Evolutionary conservation across 768 basidiomycete species (phyloP).

Genomic region (Auriculariales sp.): DNA sequence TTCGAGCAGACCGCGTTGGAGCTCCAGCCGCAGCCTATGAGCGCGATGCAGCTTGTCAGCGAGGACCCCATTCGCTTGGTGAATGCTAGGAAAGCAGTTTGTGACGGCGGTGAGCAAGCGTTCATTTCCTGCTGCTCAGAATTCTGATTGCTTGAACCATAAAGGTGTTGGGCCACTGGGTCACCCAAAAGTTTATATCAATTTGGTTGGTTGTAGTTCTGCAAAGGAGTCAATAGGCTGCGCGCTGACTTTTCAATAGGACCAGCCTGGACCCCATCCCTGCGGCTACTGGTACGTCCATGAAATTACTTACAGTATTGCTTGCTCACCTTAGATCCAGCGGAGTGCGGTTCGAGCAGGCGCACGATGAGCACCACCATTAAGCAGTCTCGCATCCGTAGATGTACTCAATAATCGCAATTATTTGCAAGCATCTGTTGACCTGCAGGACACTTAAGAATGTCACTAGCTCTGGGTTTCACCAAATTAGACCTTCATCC

Average conservation of each 20-base stretch:
- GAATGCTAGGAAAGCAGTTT: conserved; percentile 70
- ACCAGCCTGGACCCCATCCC: conserved; percentile 72
- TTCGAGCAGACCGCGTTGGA: conserved; percentile 88
- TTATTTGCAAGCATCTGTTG: too few relatives aligned
- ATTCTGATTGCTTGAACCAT: conserved; percentile 1
- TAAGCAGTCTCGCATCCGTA: too few relatives aligned
- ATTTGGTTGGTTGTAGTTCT: conserved; percentile 51
- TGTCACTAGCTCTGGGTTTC: too few relatives aligned
- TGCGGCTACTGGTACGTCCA: conserved; percentile 95
- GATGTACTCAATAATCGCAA: too few relatives aligned
- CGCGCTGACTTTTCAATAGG: conserved; percentile 28
- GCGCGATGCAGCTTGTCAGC: conserved; percentile 81
- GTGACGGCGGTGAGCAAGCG: conserved; percentile 76
- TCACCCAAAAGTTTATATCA: conserved; percentile 94
- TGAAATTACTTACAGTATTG: too few relatives aligned
- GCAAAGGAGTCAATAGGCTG: not conserved
- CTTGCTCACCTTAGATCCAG: too few relatives aligned
- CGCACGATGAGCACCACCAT: too few relatives aligned
- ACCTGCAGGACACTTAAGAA: too few relatives aligned
- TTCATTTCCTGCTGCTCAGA: not conserved
- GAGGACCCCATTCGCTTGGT: conserved; percentile 78
- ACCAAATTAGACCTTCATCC: too few relatives aligned
- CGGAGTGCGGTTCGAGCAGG: too few relatives aligned
- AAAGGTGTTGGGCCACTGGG: conserved; percentile 88
- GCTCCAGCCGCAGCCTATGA: conserved; percentile 76